Base-by-base conservation (phyloP, 176 grass and related monocot species). In the Carex myosuroides region DNA sequence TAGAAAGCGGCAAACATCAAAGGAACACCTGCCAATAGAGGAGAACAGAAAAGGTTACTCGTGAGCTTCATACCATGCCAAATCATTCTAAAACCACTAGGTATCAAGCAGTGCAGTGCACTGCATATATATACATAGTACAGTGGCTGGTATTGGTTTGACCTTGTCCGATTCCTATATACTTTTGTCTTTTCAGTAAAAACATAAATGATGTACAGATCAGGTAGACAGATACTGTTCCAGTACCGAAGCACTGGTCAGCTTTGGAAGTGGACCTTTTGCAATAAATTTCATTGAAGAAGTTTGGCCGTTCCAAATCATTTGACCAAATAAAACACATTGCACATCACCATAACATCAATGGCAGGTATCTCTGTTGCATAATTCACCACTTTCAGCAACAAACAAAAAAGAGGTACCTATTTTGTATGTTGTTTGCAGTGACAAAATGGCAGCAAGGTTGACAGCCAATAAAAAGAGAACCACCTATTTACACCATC, bases 1-100 rank as follows among this genome's bases (percentile, higher is more conserved):
- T 90, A 95, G 81, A 95, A 93, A 33, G 84, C 83, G 53, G 89
- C 59, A 86, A 95, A 99, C 84, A 90, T 76, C 85, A 92, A 76
- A 87, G 85, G 55, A 79, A 89, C 70, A 67, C 96, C 96, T 99
- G 85, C 83, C 39, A 63, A 85, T 65, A 60, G 44, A 84, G 87
- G 22, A 35, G 10, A 54, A 72, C 16, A 56, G 4, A 46, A 90
- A 83, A 85, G 37, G n/a, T 48, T 29, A 48, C 20, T 75, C 26
- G 10, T 53, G 46, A 75, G 11, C 44, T 53, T 29, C 44, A 52
- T 22, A 74, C 21, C 21, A 20, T 8, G 10, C 13, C 32, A 44
- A 62, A 14, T 46, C 12, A 64, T 81, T 42, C 42, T 60, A 60
- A 13, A 17, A 39, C 39, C 0, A 26, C 59, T 30, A 62, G 56